Evolutionary conservation across 225 moss, liverwort and hornwort genomes (phyloP).

Genomic region (Marchantia polymorpha): DNA sequence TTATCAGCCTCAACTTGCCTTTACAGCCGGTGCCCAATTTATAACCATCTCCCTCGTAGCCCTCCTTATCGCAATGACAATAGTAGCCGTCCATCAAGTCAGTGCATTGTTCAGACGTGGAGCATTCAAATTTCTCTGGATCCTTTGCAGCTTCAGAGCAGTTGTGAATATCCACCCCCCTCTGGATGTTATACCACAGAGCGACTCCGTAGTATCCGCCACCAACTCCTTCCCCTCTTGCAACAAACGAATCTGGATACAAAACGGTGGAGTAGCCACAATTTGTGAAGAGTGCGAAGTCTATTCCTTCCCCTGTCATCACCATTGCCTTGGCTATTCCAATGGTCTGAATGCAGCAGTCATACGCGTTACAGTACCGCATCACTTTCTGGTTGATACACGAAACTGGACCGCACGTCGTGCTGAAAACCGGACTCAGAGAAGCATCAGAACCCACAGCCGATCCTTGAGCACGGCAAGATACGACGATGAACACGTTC

Average conservation of each 20-base stretch:
- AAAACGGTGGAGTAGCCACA: slow-evolving; percentile 3
- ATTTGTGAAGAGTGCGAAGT: background rate
- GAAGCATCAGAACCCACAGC: background rate
- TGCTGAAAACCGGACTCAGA: background rate
- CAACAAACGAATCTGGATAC: background rate
- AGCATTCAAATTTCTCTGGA: background rate
- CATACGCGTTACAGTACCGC: background rate
- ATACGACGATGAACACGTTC: background rate
- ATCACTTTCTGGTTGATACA: background rate
- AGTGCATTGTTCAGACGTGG: background rate
- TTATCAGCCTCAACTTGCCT: background rate
- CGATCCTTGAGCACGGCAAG: background rate
- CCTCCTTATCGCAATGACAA: background rate
- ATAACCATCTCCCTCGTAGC: slow-evolving; percentile 9
- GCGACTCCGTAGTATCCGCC: background rate
- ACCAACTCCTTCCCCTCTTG: background rate
- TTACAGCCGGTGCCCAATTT: background rate
- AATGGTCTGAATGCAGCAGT: background rate
- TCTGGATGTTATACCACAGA: background rate
- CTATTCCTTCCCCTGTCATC: background rate
- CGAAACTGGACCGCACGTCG: background rate
- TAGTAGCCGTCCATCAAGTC: background rate
- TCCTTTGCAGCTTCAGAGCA: background rate
- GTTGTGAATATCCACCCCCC: background rate
- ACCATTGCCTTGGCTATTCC: background rate